Percentiles rank a stretch among this genome's conserved stretches.
These are phyloP conservation scores for Gracilaria vermiculophylla DNA, from an alignment of 23 red algal species.

Conservation along the genomic window DNA sequence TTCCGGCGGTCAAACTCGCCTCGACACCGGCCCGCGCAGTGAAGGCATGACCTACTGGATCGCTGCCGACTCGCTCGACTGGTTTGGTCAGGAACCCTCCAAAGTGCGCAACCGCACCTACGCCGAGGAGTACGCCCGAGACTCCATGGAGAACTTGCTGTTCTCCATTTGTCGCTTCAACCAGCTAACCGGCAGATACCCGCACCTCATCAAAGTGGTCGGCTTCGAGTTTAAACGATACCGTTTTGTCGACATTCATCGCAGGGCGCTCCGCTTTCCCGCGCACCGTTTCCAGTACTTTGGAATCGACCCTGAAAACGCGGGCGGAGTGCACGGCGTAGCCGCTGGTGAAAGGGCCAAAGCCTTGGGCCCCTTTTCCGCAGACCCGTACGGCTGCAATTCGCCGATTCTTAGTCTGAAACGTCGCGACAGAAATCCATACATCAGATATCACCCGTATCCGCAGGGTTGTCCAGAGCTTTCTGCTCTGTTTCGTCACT, in stretches of 20 bases:
- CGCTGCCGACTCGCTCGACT: conserved; percentile 34
- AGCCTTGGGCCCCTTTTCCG: conserved; percentile 65
- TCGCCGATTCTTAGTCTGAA: conserved; percentile 51
- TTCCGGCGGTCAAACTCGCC: conserved; percentile 80
- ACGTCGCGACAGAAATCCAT: conserved; percentile 74
- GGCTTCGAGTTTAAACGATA: conserved; percentile 79
- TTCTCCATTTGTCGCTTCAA: conserved; percentile 94
- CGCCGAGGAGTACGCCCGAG: conserved; percentile 79
- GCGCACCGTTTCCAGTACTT: conserved; percentile 50
- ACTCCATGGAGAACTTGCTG: conserved; percentile 87
- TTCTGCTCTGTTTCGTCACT: conserved; percentile 59
- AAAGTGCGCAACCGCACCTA: conserved; percentile 49
- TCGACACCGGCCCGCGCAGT: conserved; percentile 50
- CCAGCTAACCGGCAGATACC: conserved; percentile 77
- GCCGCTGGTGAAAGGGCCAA: conserved; percentile 27
- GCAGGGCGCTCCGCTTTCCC: conserved; percentile 75
- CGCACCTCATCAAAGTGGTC: conserved; percentile 71
- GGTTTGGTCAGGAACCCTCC: conserved; percentile 27
- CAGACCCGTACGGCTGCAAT: conserved; percentile 84
- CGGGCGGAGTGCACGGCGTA: conserved; percentile 4
- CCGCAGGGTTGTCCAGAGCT: conserved; percentile 83
- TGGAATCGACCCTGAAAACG: conserved; percentile 67
- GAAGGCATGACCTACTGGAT: conserved; percentile 82
- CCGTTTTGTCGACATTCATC: conserved; percentile 73
- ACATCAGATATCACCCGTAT: conserved; percentile 66